These are phyloP conservation scores for Exophiala viscosa DNA, from an alignment of 2,329 filamentous ascomycete species.

Conservation along the genomic window DNA sequence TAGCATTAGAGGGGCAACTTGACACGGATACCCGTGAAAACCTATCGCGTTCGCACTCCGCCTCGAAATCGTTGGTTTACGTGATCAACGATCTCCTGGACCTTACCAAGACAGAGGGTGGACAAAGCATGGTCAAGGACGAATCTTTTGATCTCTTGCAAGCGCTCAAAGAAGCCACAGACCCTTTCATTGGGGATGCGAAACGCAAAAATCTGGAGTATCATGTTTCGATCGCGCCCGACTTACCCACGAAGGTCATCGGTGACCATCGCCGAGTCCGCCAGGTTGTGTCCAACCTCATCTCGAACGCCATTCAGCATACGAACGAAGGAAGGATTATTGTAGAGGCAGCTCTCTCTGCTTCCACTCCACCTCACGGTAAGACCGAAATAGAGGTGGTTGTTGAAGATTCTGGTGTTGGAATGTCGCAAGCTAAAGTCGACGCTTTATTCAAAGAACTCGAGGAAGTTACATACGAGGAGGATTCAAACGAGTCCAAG, in stretches of 20 bases:
- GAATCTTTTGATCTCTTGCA: slow-evolving; percentile 70
- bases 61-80: slow-evolving; percentile 87
- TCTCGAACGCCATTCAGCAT: slow-evolving; percentile 79
- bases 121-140: slow-evolving; percentile 71
- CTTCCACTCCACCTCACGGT: slow-evolving; percentile 40
- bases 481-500: slow-evolving; percentile 59
- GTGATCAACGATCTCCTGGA: slow-evolving; percentile 91
- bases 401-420: slow-evolving; percentile 70
- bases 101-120: slow-evolving; percentile 82
- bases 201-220: slow-evolving; percentile 71
- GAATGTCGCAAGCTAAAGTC: slow-evolving; percentile 56
- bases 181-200: slow-evolving; percentile 69
- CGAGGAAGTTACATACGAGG: slow-evolving; percentile 62
- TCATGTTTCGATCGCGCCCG: slow-evolving; percentile 62
- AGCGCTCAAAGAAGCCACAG: slow-evolving; percentile 73
- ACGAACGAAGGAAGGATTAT: slow-evolving; percentile 65
- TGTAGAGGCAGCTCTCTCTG: slow-evolving; percentile 63
- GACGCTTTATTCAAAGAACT: slow-evolving; percentile 60
- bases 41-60: slow-evolving; percentile 77
- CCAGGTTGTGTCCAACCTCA: slow-evolving; percentile 77
- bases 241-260: slow-evolving; percentile 66
- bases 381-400: slow-evolving; percentile 66
- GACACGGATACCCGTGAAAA: slow-evolving; percentile 83
- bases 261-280: slow-evolving; percentile 78
- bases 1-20: slow-evolving; percentile 75